Evolutionary conservation across 495 filamentous ascomycete genomes (phyloP).

Genomic region (Xylaria flabelliformis): DNA sequence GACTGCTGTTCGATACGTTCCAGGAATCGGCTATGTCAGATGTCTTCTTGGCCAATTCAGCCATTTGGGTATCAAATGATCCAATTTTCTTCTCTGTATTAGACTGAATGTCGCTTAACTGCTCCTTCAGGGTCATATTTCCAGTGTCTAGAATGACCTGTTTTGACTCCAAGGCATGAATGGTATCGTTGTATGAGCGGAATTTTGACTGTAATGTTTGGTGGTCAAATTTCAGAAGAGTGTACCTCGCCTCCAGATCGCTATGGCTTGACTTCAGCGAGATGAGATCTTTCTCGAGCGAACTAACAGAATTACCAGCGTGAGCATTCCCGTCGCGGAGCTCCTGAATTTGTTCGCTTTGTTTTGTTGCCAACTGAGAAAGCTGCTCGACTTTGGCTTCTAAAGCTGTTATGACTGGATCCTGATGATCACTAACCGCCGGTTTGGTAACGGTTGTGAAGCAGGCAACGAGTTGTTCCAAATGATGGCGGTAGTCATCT

Average conservation of each 20-base stretch:
- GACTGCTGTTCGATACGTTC: background rate
- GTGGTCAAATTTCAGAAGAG: slow-evolving; percentile 21
- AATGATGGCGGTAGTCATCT: slow-evolving; percentile 22
- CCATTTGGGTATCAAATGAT: background rate
- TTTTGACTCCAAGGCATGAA: slow-evolving; percentile 6
- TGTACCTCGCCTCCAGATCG: background rate
- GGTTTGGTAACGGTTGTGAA: slow-evolving; percentile 27
- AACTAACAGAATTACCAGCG: slow-evolving; percentile 6
- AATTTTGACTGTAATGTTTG: slow-evolving; percentile 13
- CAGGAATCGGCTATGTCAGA: background rate
- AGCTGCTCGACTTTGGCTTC: slow-evolving; percentile 32
- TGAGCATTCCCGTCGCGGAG: slow-evolving; percentile 25
- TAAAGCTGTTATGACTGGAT: slow-evolving; percentile 25
- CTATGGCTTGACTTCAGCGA: slow-evolving; percentile 20
- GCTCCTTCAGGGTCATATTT: slow-evolving; percentile 17
- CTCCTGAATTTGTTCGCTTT: slow-evolving; percentile 29
- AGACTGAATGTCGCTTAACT: slow-evolving; percentile 12
- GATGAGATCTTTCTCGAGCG: slow-evolving; percentile 25
- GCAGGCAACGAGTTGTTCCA: slow-evolving; percentile 30
- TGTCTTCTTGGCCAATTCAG: background rate
- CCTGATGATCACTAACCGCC: slow-evolving; percentile 13
- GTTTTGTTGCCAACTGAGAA: slow-evolving; percentile 26
- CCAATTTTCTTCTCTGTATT: slow-evolving; percentile 3
- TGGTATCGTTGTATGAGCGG: background rate
- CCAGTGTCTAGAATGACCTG: slow-evolving; percentile 3